Evolutionary conservation across 108 stramenopile genomes (phyloP), one percentile per base, ranked within the genome.

Genomic region (Seminavis robusta): DNA sequence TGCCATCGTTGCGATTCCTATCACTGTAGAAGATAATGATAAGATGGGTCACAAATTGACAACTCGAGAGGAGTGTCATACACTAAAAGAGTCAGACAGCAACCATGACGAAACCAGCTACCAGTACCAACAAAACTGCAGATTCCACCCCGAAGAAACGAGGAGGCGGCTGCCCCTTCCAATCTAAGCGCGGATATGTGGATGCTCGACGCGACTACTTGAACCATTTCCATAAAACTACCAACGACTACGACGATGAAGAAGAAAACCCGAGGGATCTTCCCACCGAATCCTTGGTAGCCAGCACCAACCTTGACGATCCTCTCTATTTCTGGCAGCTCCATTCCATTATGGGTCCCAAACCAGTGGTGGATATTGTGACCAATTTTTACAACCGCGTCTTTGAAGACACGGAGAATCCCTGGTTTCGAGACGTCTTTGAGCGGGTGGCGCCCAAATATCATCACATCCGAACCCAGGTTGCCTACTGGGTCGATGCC

Each of bases 321-420:
- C 59, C 59, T 19, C 29, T 69, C 16, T 69, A 54, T 30, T 69
- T 69, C 55, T 69, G 67, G 67, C 67, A 69, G 41, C 17, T 69
- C 10, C 61, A 50, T 31, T 42, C 38, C 17, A 21, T 69, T 9
- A 46, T 50, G 30, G 67, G 67, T 17, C 30, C 37, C 4, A 36
- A 69, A 6, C 67, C 67, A 5, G 40, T 69, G 1, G 17, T 69
- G 32, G 42, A 33, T 4, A 40, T 69, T 19, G 40, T 46, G 11
- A 52, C 45, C 7, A 44, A 43, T 33, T 69, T 69, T 38, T 69
- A 69, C 26, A 21, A 47, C 10, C 51, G 50, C 13, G 47, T 69
- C 19, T 69, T 41, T 41, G 37, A 44, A 7, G 66, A 67, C 39
- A 21, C 27, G 6, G 43, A 53, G 28, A 52, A 44, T 23, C 34